A percentile compares a stretch with the other conserved stretches of the same genome.
Evolutionary conservation across 1,284 basidiomycete species (phyloP).

Genomic region (Sporisorium exsertum): DNA sequence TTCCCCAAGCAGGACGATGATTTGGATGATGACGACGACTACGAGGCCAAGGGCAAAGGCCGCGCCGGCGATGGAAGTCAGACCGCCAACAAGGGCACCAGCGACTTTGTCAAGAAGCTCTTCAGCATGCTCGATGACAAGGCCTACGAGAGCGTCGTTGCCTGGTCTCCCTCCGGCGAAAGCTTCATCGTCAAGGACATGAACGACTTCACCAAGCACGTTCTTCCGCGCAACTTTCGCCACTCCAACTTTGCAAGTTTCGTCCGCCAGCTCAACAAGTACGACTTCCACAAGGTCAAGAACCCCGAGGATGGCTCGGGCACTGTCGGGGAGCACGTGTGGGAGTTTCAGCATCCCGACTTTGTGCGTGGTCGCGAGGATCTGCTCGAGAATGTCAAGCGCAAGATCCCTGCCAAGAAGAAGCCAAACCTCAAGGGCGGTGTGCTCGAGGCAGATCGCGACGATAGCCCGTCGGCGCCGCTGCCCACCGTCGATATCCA

Average conservation of each 20-base stretch:
- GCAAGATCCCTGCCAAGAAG: constrained; percentile 71
- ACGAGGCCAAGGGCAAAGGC: constrained; percentile 31
- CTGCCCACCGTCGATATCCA: constrained; percentile 21
- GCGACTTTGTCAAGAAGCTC: constrained; percentile 94
- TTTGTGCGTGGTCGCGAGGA: constrained; percentile 79
- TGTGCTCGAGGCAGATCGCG: constrained; percentile 64
- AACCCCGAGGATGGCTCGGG: constrained; percentile 80
- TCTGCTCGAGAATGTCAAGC: constrained; percentile 83
- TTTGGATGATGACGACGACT: constrained; percentile 46
- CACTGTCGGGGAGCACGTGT: constrained; percentile 79
- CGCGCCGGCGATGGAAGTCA: constrained; percentile 24
- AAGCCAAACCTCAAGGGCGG: constrained; percentile 30
- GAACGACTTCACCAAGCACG: constrained; percentile 95
- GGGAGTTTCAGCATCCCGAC: constrained; percentile 96
- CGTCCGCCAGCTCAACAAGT: constrained; percentile 88
- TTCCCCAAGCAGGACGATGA: constrained; percentile 35
- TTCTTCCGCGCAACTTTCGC: constrained; percentile 93
- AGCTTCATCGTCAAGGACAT: constrained; percentile 97
- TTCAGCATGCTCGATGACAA: constrained; percentile 90
- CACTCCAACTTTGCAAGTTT: constrained; percentile 89
- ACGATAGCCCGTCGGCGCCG: constrained; percentile 48
- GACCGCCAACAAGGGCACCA: constrained; percentile 49
- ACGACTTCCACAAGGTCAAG: constrained; percentile 93
- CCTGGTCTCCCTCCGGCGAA: constrained; percentile 86
- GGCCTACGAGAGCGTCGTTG: constrained; percentile 80